Percentiles rank a stretch among this genome's conserved stretches.
These are phyloP conservation scores for Pseudonitzschia delicatissima DNA, from an alignment of 108 stramenopile species.

Conservation along the genomic window DNA sequence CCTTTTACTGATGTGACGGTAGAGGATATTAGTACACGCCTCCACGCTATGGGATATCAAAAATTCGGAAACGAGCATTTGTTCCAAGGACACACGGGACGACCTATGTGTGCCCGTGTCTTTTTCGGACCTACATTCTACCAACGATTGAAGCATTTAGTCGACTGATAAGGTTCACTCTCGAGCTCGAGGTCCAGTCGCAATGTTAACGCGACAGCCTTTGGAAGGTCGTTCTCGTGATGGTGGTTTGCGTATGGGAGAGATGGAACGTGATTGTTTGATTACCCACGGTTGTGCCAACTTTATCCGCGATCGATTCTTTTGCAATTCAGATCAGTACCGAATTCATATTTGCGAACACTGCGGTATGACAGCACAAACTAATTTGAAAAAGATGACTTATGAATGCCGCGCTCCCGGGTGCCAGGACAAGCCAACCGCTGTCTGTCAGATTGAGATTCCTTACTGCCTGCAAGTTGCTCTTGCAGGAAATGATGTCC, in stretches of 20 bases:
- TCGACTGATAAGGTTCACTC: slow-evolving; percentile 99
- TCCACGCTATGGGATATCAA: slow-evolving; percentile 97
- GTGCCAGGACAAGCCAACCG: slow-evolving; percentile 77
- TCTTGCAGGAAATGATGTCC: slow-evolving; percentile 97
- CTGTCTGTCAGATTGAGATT: slow-evolving; percentile 92
- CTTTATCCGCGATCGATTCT: slow-evolving; percentile 98
- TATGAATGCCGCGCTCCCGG: slow-evolving; percentile 89
- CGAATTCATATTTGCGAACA: slow-evolving; percentile 95
- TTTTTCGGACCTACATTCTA: slow-evolving; percentile 99
- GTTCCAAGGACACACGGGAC: slow-evolving; percentile 98
- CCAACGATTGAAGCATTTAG: slow-evolving; percentile 99
- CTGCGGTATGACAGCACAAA: slow-evolving; percentile 96
- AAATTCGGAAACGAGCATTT: slow-evolving; percentile 97
- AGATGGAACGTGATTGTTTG: slow-evolving; percentile 99
- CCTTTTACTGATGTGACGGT: slow-evolving; percentile 97
- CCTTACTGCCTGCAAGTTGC: slow-evolving; percentile 99
- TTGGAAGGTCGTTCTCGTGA: slow-evolving; percentile 97
- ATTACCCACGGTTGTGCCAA: slow-evolving; percentile 98
- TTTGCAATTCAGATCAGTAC: slow-evolving; percentile 96
- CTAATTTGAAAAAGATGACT: slow-evolving; percentile 95
- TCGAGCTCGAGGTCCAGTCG: slow-evolving; percentile 95
- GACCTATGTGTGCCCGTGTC: slow-evolving; percentile 91
- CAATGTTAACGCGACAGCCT: slow-evolving; percentile 98
- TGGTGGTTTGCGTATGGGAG: slow-evolving; percentile 99
- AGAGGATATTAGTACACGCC: slow-evolving; percentile 85